Evolutionary conservation across 148 eudicot species (phyloP).

Genomic region (Cornus florida): DNA sequence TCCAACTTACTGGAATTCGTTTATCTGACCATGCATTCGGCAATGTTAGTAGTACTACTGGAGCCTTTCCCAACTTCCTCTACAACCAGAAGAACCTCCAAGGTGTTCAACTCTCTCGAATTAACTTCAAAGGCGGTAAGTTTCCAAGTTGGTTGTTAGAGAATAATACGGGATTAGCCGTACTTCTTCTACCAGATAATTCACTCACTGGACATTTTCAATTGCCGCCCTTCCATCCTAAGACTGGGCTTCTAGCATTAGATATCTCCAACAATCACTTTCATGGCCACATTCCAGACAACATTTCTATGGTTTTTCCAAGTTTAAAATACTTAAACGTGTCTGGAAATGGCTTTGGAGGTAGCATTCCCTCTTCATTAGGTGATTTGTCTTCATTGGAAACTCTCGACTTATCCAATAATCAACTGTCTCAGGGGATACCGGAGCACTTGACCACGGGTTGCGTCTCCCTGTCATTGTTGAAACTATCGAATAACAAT

Average conservation of each 20-base stretch:
- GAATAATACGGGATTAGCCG: background rate
- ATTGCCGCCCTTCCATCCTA: background rate
- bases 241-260: background rate
- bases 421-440: background rate
- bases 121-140: background rate
- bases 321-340: background rate
- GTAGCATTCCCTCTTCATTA: background rate
- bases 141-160: background rate
- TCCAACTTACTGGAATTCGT: background rate
- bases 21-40: background rate
- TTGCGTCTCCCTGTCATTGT: background rate
- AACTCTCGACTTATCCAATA: constrained; percentile 4
- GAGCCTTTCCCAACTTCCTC: background rate
- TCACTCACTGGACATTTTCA: background rate
- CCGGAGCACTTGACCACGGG: background rate
- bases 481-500: background rate
- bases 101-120: background rate
- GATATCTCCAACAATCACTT: background rate
- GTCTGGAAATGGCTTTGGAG: background rate
- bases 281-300: background rate
- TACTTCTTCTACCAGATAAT: no score
- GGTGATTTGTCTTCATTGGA: background rate
- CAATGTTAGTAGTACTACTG: background rate
- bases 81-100: background rate
- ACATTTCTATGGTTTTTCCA: background rate